These are phyloP conservation scores for Plantago ovata DNA, from an alignment of 257 asterid genomes.

Conservation along the genomic window DNA sequence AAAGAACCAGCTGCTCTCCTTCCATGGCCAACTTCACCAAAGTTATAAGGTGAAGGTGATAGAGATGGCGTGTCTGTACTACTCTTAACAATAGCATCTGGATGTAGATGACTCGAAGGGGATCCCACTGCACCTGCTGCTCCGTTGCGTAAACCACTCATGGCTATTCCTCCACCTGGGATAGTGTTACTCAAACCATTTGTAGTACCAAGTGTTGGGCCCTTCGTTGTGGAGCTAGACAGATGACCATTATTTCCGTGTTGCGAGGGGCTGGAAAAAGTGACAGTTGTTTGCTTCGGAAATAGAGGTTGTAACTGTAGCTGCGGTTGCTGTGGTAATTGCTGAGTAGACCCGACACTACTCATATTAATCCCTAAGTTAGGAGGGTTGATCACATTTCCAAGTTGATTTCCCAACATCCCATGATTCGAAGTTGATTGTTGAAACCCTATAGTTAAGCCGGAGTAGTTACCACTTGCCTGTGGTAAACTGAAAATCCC, in stretches of 20 bases:
- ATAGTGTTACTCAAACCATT: slow-evolving; percentile 37
- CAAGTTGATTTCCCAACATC: slow-evolving; percentile 40
- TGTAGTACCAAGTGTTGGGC: slow-evolving; percentile 36
- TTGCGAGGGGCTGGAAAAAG: slow-evolving; percentile 60
- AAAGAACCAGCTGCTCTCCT: slow-evolving; percentile 39
- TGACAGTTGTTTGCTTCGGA: slow-evolving; percentile 64
- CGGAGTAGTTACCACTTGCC: slow-evolving; percentile 29
- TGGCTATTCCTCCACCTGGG: slow-evolving; percentile 40
- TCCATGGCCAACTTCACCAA: slow-evolving; percentile 47
- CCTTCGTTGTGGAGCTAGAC: slow-evolving; percentile 39
- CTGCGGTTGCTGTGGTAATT: slow-evolving; percentile 31
- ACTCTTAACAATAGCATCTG: slow-evolving; percentile 42
- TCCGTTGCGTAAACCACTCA: slow-evolving; percentile 47
- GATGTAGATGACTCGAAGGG: slow-evolving; percentile 50
- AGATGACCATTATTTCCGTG: slow-evolving; percentile 36
- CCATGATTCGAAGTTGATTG: slow-evolving; percentile 36
- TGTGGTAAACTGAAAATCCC: slow-evolving; percentile 38
- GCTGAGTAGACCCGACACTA: slow-evolving; percentile 32
- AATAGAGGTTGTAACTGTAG: slow-evolving; percentile 57
- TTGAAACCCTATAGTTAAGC: slow-evolving; percentile 49
- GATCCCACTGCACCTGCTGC: slow-evolving; percentile 45
- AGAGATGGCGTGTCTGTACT: slow-evolving; percentile 46
- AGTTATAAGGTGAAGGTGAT: slow-evolving; percentile 66
- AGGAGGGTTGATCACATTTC: slow-evolving; percentile 34
- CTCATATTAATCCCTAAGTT: slow-evolving; percentile 38